Evolutionary conservation across 805 yeast genomes (phyloP).

Genomic region (Wickerhamiella kazuoi): DNA sequence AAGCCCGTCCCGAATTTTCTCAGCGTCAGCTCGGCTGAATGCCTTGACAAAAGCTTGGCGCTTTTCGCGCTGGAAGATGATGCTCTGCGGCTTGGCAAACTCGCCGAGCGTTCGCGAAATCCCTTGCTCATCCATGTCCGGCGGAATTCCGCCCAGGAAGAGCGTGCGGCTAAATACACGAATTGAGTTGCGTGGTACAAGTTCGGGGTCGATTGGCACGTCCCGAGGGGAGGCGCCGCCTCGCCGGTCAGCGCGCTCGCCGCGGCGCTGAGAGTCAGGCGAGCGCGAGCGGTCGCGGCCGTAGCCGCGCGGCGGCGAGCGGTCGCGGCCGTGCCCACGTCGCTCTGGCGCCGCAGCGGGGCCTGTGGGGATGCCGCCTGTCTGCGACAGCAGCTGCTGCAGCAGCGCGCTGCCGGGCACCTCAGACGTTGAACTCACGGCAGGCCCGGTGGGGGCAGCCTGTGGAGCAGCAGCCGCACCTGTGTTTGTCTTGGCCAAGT

Average conservation of each 20-base stretch:
- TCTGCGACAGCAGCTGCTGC: slow-evolving; percentile 10
- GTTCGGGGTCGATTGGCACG: slow-evolving; percentile 46
- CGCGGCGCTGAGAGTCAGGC: slow-evolving; percentile 8
- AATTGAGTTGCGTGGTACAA: slow-evolving; percentile 55
- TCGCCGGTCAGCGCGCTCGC: neutral
- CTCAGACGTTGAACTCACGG: no score
- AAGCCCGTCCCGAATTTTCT: slow-evolving; percentile 54
- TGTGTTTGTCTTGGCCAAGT: slow-evolving; percentile 28
- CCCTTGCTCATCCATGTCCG: slow-evolving; percentile 57
- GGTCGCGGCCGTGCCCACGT: slow-evolving; percentile 4
- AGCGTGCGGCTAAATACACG: slow-evolving; percentile 79
- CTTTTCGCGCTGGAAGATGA: slow-evolving; percentile 70
- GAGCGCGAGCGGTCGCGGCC: slow-evolving; percentile 9
- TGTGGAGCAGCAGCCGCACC: slow-evolving; percentile 1
- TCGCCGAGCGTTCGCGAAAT: slow-evolving; percentile 59
- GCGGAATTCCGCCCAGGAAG: slow-evolving; percentile 87
- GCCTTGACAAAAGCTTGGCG: slow-evolving; percentile 94
- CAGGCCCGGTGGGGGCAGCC: neutral
- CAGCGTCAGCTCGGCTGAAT: slow-evolving; percentile 83
- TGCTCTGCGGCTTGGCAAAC: slow-evolving; percentile 80
- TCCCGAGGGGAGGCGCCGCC: neutral
- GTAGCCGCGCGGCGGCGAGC: neutral
- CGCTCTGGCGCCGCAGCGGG: slow-evolving; percentile 5
- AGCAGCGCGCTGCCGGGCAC: slow-evolving; percentile 3
- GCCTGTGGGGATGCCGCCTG: neutral